Percentiles rank a stretch among this genome's conserved stretches.
Evolutionary conservation across 192 early-diverging fungal genomes (phyloP).

Genomic region (Coemansia sp.): DNA sequence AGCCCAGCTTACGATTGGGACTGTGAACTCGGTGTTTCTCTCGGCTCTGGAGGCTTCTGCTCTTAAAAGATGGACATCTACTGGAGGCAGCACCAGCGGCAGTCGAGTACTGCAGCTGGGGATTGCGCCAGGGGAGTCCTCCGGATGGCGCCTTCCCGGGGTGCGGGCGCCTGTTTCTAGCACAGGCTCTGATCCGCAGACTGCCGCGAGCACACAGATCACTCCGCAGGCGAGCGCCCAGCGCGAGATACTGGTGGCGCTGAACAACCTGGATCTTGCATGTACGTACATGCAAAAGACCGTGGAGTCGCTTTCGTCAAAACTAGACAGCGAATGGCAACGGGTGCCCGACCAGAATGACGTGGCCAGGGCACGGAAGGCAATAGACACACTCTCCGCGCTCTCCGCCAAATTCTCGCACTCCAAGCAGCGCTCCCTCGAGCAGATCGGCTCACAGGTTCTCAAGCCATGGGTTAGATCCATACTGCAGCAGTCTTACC

Average conservation of each 20-base stretch:
- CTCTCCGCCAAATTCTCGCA: conserved; percentile 41
- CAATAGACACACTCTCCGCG: conserved; percentile 36
- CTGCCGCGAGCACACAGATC: not conserved
- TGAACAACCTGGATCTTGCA: conserved; percentile 90
- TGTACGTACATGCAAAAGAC: conserved; percentile 77
- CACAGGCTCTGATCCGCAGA: not conserved
- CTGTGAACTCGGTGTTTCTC: conserved; percentile 28
- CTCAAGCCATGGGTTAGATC: conserved; percentile 78
- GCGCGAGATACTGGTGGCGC: conserved; percentile 56
- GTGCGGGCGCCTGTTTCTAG: not conserved
- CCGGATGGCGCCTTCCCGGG: conserved; percentile 29
- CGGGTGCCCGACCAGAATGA: conserved; percentile 14
- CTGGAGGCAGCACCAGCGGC: not conserved
- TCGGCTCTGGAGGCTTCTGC: conserved; percentile 29
- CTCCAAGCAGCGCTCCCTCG: conserved; percentile 63
- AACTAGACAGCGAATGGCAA: conserved; percentile 57
- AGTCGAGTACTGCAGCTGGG: not conserved
- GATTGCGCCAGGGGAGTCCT: not conserved
- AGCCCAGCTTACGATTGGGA: conserved; percentile 63
- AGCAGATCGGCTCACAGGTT: conserved; percentile 77
- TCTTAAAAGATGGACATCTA: conserved; percentile 19
- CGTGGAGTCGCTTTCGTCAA: conserved; percentile 61
- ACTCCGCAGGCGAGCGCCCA: conserved; percentile 20
- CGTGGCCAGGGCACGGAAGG: conserved; percentile 9
- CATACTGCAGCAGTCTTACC: conserved; percentile 76